Evolutionary conservation across 2,329 filamentous ascomycete species (phyloP), one percentile per base, ranked within the genome.

Genomic region (Diaporthe amygdali): DNA sequence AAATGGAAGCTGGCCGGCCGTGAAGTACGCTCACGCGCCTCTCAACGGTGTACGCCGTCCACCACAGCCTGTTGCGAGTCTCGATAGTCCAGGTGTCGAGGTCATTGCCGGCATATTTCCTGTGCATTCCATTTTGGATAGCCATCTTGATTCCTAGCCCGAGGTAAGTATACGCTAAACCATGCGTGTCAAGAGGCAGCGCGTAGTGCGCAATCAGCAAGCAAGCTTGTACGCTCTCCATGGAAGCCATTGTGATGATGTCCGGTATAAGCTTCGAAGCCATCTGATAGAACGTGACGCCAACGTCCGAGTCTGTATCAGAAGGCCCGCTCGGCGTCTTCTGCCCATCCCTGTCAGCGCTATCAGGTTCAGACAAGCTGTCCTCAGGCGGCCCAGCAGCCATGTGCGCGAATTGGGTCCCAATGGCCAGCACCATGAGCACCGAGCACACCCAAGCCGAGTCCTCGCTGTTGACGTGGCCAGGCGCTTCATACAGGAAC

Each of bases 91-190:
- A 81, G 14, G 83, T 79, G 37, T 86, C 84, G 14, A 88, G 80
- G 0, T 82, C 84, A 63, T 84, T 82, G 2, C 84, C 85, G 1
- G 83, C 79, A 70, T 85, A 86, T 68, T 82, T 85, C 61, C 88
- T 81, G 74, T 90, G 88, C 87, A 90, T 89, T 12, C 88, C 88
- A 75, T 90, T 90, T 72, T 89, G 87, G 17, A 90, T 88, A 2
- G 87, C 88, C 71, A 90, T 79, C 71, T 88, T 89, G 51, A 89
- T 79, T 2, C 87, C 86, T 15, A 90, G 77, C 8, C 87, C 87
- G 56, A 89, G 81, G 73, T 90, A 90, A 3, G 87, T 87, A 73
- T 89, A 90, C 2, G 86, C 86, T 25, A 90, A 77, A 0, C 88
- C 88, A 1, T 87, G 87, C 0, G 88, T 85, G 75, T 90, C 88